Evolutionary conservation across 1,284 basidiomycete species (phyloP), one percentile per base, ranked within the genome.

Genomic region (Marasmius oreades): DNA sequence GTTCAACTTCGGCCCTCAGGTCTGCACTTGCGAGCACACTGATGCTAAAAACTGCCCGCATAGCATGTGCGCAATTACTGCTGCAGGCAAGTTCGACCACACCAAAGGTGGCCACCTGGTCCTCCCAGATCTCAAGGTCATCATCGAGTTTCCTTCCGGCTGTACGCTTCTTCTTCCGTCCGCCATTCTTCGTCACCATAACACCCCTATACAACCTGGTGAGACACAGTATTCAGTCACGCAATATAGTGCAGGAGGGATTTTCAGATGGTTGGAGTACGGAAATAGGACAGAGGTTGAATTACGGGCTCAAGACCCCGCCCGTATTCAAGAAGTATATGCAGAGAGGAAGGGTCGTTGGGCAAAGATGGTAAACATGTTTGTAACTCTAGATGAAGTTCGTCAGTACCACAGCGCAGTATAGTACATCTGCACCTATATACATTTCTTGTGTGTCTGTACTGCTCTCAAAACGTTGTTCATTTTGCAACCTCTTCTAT

Each of bases 81-180:
- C 24, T 3, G 11, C 18, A 16, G 24, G 48, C 3, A 12, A 33
- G 12, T 51, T 31, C 37, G n/a, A 52, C 18, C 24, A 6, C 8
- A 20, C 6, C 3, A 52, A 37, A 23, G 51, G 51, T 20, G 51
- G 51, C 8, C 51, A 52, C 37, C 51, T 52, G 6, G 34, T 52
- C 18, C 34, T 52, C 18, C 16, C 18, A 28, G 48, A 51, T 31
- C 16, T 51, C 23, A 51, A 33, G 28, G 14, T 51, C 12, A 31
- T 51, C 20, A 33, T 51, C 3, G 23, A 51, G 26, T 51, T 51
- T 16, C 48, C 48, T 12, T 24, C 48, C 6, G 22, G 24, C 7
- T 28, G 7, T 18, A 51, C 48, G 12, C 6, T 51, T 34, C 39
- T n/a, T 42, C 44, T 22, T 22, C 7, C 18, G 7, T 46, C 18